Evolutionary conservation across 768 basidiomycete species (phyloP), one percentile per base, ranked within the genome.

Genomic region (Hortiboletus flavorubellus): DNA sequence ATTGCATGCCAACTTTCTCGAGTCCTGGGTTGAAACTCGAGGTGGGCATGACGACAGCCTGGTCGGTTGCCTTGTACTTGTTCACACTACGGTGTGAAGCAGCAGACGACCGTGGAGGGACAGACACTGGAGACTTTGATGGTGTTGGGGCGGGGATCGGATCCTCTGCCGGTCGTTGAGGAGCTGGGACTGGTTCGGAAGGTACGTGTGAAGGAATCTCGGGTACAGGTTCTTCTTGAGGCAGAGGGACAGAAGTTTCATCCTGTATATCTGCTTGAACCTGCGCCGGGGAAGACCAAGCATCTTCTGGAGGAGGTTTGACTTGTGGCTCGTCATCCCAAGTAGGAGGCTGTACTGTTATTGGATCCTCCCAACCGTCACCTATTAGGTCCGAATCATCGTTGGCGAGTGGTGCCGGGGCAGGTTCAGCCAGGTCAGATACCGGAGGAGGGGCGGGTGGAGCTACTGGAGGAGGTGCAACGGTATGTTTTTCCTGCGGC

Each of bases 1-100:
- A 93, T 64, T 92, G 90, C 91, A 93, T 91, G 46, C 91, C 91
- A 49, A 93, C 75, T 66, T 89, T 91, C 66, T 91, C 90, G 23
- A 88, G 67, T 16, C 78, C 78, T 0, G 57, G 64, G 31, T 82
- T 80, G 68, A 86, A 87, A 49, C 80, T 82, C 42, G 73, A 75
- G 35, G 80, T 79, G 1, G 91, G 89, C 81, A 92, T 85, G 53
- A 92, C 85, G 16, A 93, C 91, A 37, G 91, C 83, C 54, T 89
- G 87, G 57, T 91, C 87, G 5, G 79, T 81, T 21, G 78, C 80
- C 76, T 91, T 91, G 75, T 86, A 85, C 49, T 83, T 82, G 34
- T 81, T 80, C 44, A 76, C 80, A 60, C 72, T 75, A 45, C 85
- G 80, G 50, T 87, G 84, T 1, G 81, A 74, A 15, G 72, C 71